Conservation (phyloP, 139 green algal genomes). For the Medakamo hakoo region DNA sequence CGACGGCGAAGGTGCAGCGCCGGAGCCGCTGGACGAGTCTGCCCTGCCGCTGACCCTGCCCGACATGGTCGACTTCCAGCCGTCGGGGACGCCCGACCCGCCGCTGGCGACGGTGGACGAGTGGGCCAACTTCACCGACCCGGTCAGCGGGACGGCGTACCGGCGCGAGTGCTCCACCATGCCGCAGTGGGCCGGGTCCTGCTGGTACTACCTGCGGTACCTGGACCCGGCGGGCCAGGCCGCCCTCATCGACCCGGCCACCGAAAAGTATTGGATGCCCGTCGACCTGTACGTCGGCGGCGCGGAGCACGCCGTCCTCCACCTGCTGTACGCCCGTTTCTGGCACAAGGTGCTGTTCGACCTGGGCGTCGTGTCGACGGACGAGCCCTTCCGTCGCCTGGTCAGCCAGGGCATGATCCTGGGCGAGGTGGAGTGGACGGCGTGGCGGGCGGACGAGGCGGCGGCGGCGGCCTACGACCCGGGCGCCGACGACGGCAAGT, state of each 20-base stretch:
- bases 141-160: conserved; percentile 29
- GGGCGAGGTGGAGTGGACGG: conserved; percentile 80
- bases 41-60: conserved; percentile 81
- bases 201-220: conserved; percentile 98
- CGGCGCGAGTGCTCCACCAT: conserved; percentile 91
- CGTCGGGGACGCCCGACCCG: conserved; percentile 62
- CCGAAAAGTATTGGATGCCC: conserved; percentile 93
- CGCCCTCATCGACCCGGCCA: conserved; percentile 55
- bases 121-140: conserved; percentile 62
- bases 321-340: conserved; percentile 96
- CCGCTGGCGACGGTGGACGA: conserved; percentile 63
- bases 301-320: conserved; percentile 94
- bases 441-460: conserved; percentile 27
- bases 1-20: conserved; percentile 26
- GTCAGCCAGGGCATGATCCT: conserved; percentile 98
- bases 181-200: conserved; percentile 80
- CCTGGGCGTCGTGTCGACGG: conserved; percentile 72
- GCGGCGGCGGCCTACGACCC: no score
- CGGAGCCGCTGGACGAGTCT: conserved; percentile 49
- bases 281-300: conserved; percentile 99
- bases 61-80: conserved; percentile 74
- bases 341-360: conserved; percentile 98
- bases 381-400: conserved; percentile 85
- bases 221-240: conserved; percentile 69
- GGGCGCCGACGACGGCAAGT: conserved; percentile 31